Evolutionary conservation across 1,284 basidiomycete genomes (phyloP).

Genomic region (Boletellus deceptivus): DNA sequence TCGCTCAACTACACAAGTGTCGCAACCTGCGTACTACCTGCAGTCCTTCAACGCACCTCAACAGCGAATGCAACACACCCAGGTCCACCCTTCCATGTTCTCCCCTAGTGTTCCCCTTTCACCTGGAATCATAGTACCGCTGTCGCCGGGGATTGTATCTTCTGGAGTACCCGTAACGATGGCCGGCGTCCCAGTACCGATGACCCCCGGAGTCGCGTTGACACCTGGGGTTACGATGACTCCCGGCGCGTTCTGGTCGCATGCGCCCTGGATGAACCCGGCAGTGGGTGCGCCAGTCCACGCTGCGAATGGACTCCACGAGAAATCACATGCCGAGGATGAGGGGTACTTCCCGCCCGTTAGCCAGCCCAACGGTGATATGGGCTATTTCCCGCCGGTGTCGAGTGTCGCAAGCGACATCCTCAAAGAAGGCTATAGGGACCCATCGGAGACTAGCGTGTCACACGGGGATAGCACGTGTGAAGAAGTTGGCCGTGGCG

Average conservation of each 20-base stretch:
- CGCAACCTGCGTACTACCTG: slow-evolving; percentile 13
- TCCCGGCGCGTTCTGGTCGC: slow-evolving; percentile 65
- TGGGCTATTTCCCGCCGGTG: slow-evolving; percentile 42
- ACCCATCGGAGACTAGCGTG: slow-evolving; percentile 3
- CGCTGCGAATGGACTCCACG: slow-evolving; percentile 18
- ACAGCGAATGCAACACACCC: slow-evolving; percentile 24
- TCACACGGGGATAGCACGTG: slow-evolving; percentile 5
- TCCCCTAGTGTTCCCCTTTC: slow-evolving; percentile 34
- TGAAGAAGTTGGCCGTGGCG: slow-evolving; percentile 3
- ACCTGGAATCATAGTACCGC: slow-evolving; percentile 28
- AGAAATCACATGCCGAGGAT: slow-evolving; percentile 4
- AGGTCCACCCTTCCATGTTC: slow-evolving; percentile 28
- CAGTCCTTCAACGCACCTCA: slow-evolving; percentile 16
- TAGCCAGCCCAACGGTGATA: slow-evolving; percentile 23
- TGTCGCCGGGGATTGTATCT: slow-evolving; percentile 28
- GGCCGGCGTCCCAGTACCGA: slow-evolving; percentile 34
- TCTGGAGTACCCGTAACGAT: slow-evolving; percentile 22
- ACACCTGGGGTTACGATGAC: slow-evolving; percentile 70
- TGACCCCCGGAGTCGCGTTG: slow-evolving; percentile 66
- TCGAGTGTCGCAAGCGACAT: slow-evolving; percentile 44
- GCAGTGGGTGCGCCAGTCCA: slow-evolving; percentile 67
- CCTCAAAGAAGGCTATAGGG: slow-evolving; percentile 27
- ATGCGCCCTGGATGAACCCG: slow-evolving; percentile 59
- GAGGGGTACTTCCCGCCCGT: slow-evolving; percentile 47
- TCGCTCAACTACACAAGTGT: slow-evolving; percentile 1